Evolutionary conservation across 805 yeast species (phyloP), one percentile per base, ranked within the genome.

Genomic region (Starmera quercuum): DNA sequence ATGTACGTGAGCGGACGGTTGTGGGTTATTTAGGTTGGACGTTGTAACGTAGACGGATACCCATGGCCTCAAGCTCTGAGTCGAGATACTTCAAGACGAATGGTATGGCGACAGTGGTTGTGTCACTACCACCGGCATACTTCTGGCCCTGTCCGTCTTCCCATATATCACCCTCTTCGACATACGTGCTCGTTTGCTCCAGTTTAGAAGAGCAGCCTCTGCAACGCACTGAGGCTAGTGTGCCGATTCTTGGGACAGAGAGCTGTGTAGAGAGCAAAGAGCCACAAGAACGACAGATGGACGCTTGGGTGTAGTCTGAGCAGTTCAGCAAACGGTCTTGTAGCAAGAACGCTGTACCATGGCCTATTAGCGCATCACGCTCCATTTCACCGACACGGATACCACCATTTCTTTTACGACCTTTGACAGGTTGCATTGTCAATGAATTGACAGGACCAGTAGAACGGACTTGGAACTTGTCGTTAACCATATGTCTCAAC

Each of bases 301-400:
- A 64, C 0, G 96, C 78, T 56, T 88, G 95, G 0, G 97, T 77
- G 65, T 92, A 92, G 60, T 92, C 98, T 7, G 95, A 83, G 55
- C 95, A 87, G 64, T 92, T 92, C 56, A 92, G 71, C 54, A 92
- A 68, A 63, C 98, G 79, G 59, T 92, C 98, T 61, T 90, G 97
- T 47, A 92, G 67, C 50, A 92, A 64, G 76, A 75, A 92, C 1
- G 98, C 87, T 6, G 98, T 83, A 63, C 98, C 98, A 56, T 92
- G 98, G 39, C 97, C 98, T 59, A 92, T 87, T 51, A 92, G 69
- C 2, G 98, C 98, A 73, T 92, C 98, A 66, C 98, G 83, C 66
- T 92, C 98, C 98, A 92, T 92, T 63, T 92, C 98, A 60, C 98
- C 98, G 26, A 92, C 95, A 73, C 98, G 94, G 49, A 92, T 92